Percentiles rank a stretch among this genome's conserved stretches.
Evolutionary conservation across 2,329 filamentous ascomycete species (phyloP).

Genomic region (Claviceps sp.): DNA sequence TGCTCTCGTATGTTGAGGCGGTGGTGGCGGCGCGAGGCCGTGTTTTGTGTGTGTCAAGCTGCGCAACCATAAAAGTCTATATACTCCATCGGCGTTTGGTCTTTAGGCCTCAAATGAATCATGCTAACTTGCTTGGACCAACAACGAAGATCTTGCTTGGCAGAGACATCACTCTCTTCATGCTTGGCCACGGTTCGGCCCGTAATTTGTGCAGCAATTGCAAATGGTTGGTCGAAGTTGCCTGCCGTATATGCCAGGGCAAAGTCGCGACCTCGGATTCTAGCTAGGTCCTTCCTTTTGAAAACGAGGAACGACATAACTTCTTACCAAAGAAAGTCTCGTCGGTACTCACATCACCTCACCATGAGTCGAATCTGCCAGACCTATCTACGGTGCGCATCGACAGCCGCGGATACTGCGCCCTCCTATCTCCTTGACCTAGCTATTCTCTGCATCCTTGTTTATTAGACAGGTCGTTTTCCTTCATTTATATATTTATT

Average conservation of each 20-base stretch:
- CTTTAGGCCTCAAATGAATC: too few relatives aligned
- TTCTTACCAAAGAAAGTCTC: too few relatives aligned
- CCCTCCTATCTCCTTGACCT: not conserved
- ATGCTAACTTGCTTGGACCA: too few relatives aligned
- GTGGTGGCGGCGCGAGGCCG: not conserved
- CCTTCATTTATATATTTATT: not conserved
- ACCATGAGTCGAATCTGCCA: not conserved
- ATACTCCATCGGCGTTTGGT: not conserved
- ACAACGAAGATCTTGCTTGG: too few relatives aligned
- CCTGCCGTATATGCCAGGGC: not conserved
- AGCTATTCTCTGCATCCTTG: too few relatives aligned
- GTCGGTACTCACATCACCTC: too few relatives aligned
- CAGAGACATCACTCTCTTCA: too few relatives aligned
- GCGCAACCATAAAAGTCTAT: not conserved
- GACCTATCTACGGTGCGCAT: not conserved
- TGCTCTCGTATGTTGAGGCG: constrained; percentile 21
- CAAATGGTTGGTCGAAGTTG: not conserved
- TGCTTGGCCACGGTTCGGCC: too few relatives aligned
- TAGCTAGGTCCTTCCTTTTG: not conserved
- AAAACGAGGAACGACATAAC: too few relatives aligned
- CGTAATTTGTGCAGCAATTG: too few relatives aligned
- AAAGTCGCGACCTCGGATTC: not conserved
- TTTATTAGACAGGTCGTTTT: too few relatives aligned
- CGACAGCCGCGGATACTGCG: not conserved
- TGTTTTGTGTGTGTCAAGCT: not conserved